Evolutionary conservation across 805 yeast genomes (phyloP).

Genomic region (Metschnikowia henanensis): DNA sequence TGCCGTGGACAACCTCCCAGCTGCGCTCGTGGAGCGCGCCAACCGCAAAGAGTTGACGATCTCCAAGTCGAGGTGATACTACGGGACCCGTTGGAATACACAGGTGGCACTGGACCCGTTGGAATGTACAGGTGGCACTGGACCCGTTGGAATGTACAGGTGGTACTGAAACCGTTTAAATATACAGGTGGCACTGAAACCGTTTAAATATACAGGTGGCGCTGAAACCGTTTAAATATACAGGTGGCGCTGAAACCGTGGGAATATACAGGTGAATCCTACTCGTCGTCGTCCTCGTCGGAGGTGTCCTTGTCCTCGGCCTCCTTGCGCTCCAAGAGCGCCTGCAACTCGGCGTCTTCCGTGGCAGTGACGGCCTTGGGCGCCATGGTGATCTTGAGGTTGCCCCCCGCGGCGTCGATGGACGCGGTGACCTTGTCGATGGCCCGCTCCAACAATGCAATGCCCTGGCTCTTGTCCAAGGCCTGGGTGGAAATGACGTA

Average conservation of each 20-base stretch:
- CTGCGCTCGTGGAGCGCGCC: constrained; percentile 39
- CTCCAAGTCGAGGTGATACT: constrained; percentile 23
- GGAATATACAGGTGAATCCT: background rate
- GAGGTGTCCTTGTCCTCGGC: constrained; percentile 83
- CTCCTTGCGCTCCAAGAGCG: constrained; percentile 91
- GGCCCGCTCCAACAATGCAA: constrained; percentile 75
- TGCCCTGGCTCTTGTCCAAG: constrained; percentile 87
- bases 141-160: background rate
- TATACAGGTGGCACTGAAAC: background rate
- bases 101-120: constrained; percentile 12
- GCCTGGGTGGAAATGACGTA: constrained; percentile 93
- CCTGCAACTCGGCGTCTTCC: constrained; percentile 97
- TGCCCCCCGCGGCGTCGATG: constrained; percentile 77
- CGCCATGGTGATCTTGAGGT: constrained; percentile 91
- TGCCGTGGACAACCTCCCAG: constrained; percentile 36
- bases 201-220: constrained; percentile 17
- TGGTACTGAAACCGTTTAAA: background rate
- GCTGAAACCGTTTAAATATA: constrained; percentile 14
- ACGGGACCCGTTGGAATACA: constrained; percentile 13
- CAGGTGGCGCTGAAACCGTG: constrained; percentile 10
- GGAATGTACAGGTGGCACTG: constrained; percentile 17
- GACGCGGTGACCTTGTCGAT: constrained; percentile 71
- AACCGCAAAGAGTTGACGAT: constrained; percentile 33
- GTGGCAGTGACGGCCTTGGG: constrained; percentile 99
- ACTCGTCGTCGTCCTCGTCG: constrained; percentile 65